Evolutionary conservation across 495 filamentous ascomycete species (phyloP), one percentile per base, ranked within the genome.

Genomic region (Penicillium flavigenum): DNA sequence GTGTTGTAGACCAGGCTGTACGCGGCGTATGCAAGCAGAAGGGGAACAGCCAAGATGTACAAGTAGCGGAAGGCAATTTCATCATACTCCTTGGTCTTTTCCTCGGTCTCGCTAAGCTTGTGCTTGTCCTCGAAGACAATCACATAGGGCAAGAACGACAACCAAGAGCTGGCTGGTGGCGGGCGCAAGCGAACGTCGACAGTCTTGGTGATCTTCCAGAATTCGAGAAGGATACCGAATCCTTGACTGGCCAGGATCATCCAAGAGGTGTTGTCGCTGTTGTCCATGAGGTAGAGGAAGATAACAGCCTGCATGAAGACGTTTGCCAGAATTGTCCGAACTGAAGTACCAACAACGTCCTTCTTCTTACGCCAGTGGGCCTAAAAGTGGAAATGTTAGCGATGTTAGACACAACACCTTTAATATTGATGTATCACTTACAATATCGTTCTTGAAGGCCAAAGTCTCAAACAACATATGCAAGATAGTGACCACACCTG

Each of bases 281-380:
- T 98, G 75, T 98, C 94, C 67, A 98, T 77, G n/a, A 98, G 81
- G 73, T 98, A 98, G 26, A 98, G 84, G 82, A 98, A 96, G 72
- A 98, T 96, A 65, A 98, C 83, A 12, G 78, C 73, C 69, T 98
- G 94, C 94, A 98, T 98, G 73, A 98, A 91, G 60, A 98, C 93
- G 66, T 98, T 98, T 59, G 90, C 93, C 41, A 98, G 79, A 66
- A 98, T 98, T 9, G 95, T 95, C 36, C 94, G 90, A 43, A 98
- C 88, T 8, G 91, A 96, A 27, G 96, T 91, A 53, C 94, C 94
- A 34, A 98, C 91, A 50, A 93, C 89, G 77, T 98, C 95, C 77
- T 98, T 98, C 89, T 98, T 98, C 76, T 98, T 96, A 64, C 91
- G 89, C 83, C 93, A 98, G 74, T 98, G 94, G 26, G 91, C 82